A percentile compares a stretch with the other conserved stretches of the same genome.
These are phyloP conservation scores for Fraxinus excelsior DNA, from an alignment of 257 asterid species.

Conservation along the genomic window DNA sequence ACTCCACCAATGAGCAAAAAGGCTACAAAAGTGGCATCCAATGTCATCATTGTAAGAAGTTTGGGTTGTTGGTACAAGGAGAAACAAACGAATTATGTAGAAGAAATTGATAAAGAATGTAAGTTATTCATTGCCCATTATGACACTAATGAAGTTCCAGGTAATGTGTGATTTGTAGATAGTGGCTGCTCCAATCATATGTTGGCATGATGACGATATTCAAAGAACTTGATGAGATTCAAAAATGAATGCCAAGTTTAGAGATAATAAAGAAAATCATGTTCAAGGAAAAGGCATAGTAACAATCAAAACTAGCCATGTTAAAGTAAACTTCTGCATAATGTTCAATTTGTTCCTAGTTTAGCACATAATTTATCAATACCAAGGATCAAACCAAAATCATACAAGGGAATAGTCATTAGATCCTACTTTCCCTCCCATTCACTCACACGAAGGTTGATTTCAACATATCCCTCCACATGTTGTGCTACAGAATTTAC, in stretches of 20 bases:
- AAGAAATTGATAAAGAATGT: slow-evolving; percentile 13
- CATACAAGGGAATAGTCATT: too few species aligned
- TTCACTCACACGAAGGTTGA: too few species aligned
- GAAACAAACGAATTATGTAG: neutral
- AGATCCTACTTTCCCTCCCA: too few species aligned
- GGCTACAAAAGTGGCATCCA: neutral
- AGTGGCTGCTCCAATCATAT: slow-evolving; percentile 12
- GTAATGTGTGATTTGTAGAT: slow-evolving; percentile 10
- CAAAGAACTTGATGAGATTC: slow-evolving; percentile 13
- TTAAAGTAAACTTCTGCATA: neutral
- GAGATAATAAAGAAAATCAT: neutral
- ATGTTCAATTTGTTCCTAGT: neutral
- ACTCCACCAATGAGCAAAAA: neutral
- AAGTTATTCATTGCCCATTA: slow-evolving; percentile 6
- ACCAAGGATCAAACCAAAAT: neutral
- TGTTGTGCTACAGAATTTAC: too few species aligned
- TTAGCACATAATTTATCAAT: neutral
- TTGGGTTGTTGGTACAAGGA: neutral
- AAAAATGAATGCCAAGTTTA: neutral
- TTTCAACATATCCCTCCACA: too few species aligned
- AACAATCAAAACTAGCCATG: neutral
- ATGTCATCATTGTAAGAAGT: slow-evolving; percentile 8
- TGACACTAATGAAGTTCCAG: too few species aligned
- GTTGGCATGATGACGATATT: neutral
- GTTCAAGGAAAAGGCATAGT: neutral